Conservation (phyloP, 345 rosid genomes). For the Orychophragmus violaceus region DNA sequence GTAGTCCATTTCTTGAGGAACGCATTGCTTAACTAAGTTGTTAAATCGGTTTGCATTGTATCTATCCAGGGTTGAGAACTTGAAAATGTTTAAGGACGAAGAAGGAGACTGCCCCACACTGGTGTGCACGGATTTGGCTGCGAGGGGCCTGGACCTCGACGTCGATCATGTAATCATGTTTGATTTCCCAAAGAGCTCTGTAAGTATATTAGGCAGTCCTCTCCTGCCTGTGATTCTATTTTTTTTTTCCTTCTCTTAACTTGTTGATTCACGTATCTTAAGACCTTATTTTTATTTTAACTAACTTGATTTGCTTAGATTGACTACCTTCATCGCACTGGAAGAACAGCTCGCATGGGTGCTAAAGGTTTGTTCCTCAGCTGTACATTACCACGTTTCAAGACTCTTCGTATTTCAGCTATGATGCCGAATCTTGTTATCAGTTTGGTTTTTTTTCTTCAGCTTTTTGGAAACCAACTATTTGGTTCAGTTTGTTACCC, state of each 20-base stretch:
- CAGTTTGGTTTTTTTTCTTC: background rate
- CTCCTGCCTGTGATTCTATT: background rate
- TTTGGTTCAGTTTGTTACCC: background rate
- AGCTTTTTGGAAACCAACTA: background rate
- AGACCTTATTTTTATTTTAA: background rate
- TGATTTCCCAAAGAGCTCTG: slow-evolving; percentile 86
- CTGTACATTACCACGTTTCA: background rate
- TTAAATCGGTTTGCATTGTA: background rate
- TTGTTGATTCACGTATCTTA: background rate
- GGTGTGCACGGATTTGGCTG: slow-evolving; percentile 95
- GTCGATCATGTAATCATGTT: slow-evolving; percentile 93
- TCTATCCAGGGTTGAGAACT: slow-evolving; percentile 65
- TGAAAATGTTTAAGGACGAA: slow-evolving; percentile 77
- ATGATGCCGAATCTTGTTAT: background rate
- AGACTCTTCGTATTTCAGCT: background rate
- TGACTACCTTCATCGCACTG: slow-evolving; percentile 94
- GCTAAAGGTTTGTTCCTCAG: slow-evolving; percentile 61
- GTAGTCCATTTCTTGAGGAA: background rate
- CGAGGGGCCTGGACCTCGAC: slow-evolving; percentile 83
- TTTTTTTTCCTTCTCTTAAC: background rate
- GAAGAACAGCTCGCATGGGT: slow-evolving; percentile 97
- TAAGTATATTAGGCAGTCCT: slow-evolving; percentile 34
- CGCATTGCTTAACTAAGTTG: background rate
- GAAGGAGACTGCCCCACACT: slow-evolving; percentile 88
- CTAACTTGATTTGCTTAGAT: slow-evolving; percentile 39